A percentile compares a stretch with the other conserved stretches of the same genome.
phyloP scores from a whole-genome alignment of 2,329 filamentous ascomycete genomes.

The Gaeumannomyces tritici region DNA sequence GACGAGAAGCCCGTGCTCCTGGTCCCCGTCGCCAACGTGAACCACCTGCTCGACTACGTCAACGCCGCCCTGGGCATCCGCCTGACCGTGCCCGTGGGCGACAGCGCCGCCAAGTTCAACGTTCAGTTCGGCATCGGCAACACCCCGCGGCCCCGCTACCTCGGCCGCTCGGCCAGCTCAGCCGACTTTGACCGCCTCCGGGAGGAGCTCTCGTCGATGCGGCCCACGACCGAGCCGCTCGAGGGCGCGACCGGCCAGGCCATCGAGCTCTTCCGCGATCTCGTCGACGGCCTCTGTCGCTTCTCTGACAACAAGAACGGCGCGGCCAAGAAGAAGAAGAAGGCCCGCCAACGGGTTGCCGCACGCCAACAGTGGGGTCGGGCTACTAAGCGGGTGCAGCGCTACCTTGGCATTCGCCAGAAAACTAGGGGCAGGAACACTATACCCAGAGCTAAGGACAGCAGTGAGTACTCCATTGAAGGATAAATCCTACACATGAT shows the following conservation, averaged over 20 bases:
- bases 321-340: constrained; percentile 30
- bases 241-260: constrained; percentile 22
- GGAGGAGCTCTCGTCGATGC: constrained; percentile 23
- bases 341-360: constrained; percentile 21
- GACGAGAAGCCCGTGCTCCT: constrained; percentile 51
- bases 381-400: constrained; percentile 54
- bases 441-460: neutral
- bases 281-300: constrained; percentile 40
- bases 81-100: constrained; percentile 48
- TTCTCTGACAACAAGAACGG: constrained; percentile 35
- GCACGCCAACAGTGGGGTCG: constrained; percentile 42
- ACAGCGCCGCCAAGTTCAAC: constrained; percentile 44
- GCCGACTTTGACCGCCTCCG: constrained; percentile 22
- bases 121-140: constrained; percentile 51
- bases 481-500: neutral
- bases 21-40: constrained; percentile 57
- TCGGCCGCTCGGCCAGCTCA: constrained; percentile 45
- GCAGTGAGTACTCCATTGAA: neutral
- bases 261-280: constrained; percentile 39
- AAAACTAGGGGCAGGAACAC: neutral
- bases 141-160: constrained; percentile 56
- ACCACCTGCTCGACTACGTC: constrained; percentile 53
- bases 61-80: constrained; percentile 45
- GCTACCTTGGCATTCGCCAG: constrained; percentile 54
- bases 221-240: constrained; percentile 21